Evolutionary conservation across 345 rosid species (phyloP).

Genomic region (Bruguiera parviflora): DNA sequence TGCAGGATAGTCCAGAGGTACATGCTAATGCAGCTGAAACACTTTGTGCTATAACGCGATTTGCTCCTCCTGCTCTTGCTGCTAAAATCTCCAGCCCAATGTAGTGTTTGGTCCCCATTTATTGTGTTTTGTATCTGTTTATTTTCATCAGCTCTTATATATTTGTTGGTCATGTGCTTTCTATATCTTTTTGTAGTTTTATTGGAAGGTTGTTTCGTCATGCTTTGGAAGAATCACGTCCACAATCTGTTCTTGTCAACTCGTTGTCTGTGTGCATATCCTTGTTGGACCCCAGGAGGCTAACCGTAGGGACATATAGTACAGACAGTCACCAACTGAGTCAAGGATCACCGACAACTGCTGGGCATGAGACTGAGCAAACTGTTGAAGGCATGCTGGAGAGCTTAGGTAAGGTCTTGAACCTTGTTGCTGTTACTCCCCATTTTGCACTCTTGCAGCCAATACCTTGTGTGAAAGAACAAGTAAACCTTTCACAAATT

Average conservation of each 20-base stretch:
- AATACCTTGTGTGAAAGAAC: background rate
- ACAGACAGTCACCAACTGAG: slow-evolving; percentile 56
- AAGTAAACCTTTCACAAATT: background rate
- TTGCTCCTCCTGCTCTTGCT: slow-evolving; percentile 81
- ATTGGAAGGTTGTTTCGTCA: slow-evolving; percentile 72
- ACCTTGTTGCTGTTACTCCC: background rate
- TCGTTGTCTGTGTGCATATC: slow-evolving; percentile 85
- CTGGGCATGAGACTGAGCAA: slow-evolving; percentile 68
- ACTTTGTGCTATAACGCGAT: slow-evolving; percentile 76
- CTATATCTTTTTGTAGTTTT: slow-evolving; percentile 48
- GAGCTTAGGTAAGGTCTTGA: slow-evolving; percentile 61
- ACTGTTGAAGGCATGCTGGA: slow-evolving; percentile 85
- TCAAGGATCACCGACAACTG: slow-evolving; percentile 51
- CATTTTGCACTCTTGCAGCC: background rate
- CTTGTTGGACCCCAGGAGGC: slow-evolving; percentile 84
- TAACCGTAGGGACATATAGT: slow-evolving; percentile 58
- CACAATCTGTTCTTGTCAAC: slow-evolving; percentile 85
- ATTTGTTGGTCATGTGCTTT: slow-evolving; percentile 12
- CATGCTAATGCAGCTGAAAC: slow-evolving; percentile 95
- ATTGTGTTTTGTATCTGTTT: background rate
- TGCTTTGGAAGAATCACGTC: slow-evolving; percentile 81
- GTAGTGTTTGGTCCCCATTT: slow-evolving; percentile 31
- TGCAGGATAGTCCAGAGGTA: slow-evolving; percentile 85
- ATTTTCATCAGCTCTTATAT: slow-evolving; percentile 7
- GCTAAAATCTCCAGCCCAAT: slow-evolving; percentile 71